phyloP scores from a whole-genome alignment of 1,284 basidiomycete genomes.

The Stygiomarasmius scandens region DNA sequence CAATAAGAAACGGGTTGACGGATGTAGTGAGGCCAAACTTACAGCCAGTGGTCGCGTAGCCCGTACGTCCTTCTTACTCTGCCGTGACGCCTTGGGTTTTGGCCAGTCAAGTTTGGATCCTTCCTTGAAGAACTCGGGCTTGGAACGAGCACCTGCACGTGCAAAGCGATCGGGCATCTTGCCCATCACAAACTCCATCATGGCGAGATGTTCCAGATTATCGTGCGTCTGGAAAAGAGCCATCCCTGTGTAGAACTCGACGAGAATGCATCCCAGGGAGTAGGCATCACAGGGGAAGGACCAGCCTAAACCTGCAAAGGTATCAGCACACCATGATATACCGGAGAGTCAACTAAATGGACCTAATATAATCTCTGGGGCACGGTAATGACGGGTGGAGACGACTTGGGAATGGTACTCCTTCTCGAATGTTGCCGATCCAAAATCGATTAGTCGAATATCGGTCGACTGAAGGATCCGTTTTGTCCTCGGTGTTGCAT shows the following conservation, averaged over 20 bases:
- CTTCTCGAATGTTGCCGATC: slow-evolving; percentile 96
- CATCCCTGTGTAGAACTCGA: slow-evolving; percentile 97
- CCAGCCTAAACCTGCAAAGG: slow-evolving; percentile 85
- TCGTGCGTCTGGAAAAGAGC: slow-evolving; percentile 99
- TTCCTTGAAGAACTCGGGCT: slow-evolving; percentile 93
- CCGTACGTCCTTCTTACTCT: slow-evolving; percentile 93
- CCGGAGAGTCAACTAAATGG: slow-evolving; percentile 27
- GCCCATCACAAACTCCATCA: slow-evolving; percentile 99
- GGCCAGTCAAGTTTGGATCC: slow-evolving; percentile 89
- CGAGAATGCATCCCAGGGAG: slow-evolving; percentile 97
- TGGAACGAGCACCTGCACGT: slow-evolving; percentile 69
- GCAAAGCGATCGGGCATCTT: slow-evolving; percentile 90
- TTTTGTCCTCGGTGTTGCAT: slow-evolving; percentile 61
- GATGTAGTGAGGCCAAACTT: slow-evolving; percentile 29
- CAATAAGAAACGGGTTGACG: slow-evolving; percentile 4
- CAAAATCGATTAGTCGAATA: slow-evolving; percentile 98
- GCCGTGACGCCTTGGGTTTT: slow-evolving; percentile 81
- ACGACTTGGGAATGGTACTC: slow-evolving; percentile 99
- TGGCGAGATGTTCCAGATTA: slow-evolving; percentile 98
- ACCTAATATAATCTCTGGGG: slow-evolving; percentile 99
- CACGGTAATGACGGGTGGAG: slow-evolving; percentile 97
- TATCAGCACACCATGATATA: slow-evolving; percentile 15
- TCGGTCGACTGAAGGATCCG: slow-evolving; percentile 86
- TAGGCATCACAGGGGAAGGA: slow-evolving; percentile 98
- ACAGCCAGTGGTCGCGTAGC: slow-evolving; percentile 82